Conservation (phyloP, 495 filamentous ascomycete genomes). For the Lindgomyces ingoldianus region DNA sequence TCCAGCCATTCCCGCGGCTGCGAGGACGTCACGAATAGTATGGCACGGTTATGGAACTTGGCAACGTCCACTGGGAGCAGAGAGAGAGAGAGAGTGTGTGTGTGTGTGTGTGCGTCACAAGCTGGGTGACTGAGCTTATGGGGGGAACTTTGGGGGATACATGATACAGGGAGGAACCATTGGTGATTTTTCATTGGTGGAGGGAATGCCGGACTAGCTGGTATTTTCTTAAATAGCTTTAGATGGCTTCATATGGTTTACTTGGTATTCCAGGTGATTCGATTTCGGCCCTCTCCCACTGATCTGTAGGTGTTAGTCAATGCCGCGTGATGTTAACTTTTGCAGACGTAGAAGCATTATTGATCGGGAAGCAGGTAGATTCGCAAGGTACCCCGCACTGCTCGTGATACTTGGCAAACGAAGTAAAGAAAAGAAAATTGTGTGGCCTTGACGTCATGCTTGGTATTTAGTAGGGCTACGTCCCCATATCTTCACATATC, state of each 20-base stretch:
- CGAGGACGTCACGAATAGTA: background rate
- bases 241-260: slow-evolving; percentile 4
- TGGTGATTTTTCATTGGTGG: background rate
- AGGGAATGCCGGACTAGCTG: slow-evolving; percentile 25
- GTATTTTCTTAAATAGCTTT: slow-evolving; percentile 17
- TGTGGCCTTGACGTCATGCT: background rate
- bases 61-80: background rate
- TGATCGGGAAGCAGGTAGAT: too few relatives aligned
- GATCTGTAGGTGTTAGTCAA: background rate
- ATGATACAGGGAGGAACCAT: slow-evolving; percentile 1
- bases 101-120: background rate
- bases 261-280: background rate
- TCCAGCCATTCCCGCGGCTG: background rate
- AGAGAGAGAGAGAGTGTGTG: background rate
- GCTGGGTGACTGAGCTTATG: background rate
- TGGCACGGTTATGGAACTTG: background rate
- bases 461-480: too few relatives aligned
- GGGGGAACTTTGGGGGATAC: background rate
- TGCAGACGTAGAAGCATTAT: too few relatives aligned
- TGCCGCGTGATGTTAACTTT: background rate
- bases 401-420: background rate
- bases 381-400: too few relatives aligned
- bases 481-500: too few relatives aligned
- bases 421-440: background rate
- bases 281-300: too few relatives aligned